Base-by-base conservation (phyloP, 148 eudicot species). In the Beta vulgaris region DNA sequence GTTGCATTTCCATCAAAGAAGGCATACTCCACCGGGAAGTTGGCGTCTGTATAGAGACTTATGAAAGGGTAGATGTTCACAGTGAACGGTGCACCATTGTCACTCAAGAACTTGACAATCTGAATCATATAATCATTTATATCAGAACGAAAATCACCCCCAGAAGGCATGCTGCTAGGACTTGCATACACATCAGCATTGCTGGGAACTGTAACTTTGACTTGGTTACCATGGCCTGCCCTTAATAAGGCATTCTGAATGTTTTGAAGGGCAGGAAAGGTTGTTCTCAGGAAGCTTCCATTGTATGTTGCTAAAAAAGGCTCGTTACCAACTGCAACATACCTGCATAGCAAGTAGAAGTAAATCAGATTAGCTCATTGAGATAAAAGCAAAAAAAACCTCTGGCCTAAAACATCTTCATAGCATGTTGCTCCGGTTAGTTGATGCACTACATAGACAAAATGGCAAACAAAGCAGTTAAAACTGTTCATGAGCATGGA, bases 261-360 rank as follows among this genome's bases (percentile, higher is more conserved):
- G 74, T 93, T 93, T 78, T 78, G 83, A 39, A 93, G 85, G 65
- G 98, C 98, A 0, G 98, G 98, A 78, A 82, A 90, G 9, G 98
- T 93, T 39, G 95, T 90, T 59, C 37, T 73, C 48, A 91, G 87
- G 76, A 91, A 93, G 77, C 71, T 87, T 55, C 98, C 98, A 11
- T 93, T 93, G 71, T 91, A 93, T 35, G 98, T 87, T 72, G 75
- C 71, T 78, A 93, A 83, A 83, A 88, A 90, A 1, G 98, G 98
- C 83, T 93, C 98, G 36, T 93, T 93, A 26, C 97, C 98, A 69
- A 93, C 98, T 16, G 98, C 98, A 76, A 93, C 91, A 71, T 93
- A 93, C 82, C 98, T 93, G 86, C 49, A 54, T 26, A 44, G 18
- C 1, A 58, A 31, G n/a, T 43, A 79, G 26, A 65, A 64, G 42